phyloP scores from a whole-genome alignment of 2,329 filamentous ascomycete species.

The Xylariaceae sp. region DNA sequence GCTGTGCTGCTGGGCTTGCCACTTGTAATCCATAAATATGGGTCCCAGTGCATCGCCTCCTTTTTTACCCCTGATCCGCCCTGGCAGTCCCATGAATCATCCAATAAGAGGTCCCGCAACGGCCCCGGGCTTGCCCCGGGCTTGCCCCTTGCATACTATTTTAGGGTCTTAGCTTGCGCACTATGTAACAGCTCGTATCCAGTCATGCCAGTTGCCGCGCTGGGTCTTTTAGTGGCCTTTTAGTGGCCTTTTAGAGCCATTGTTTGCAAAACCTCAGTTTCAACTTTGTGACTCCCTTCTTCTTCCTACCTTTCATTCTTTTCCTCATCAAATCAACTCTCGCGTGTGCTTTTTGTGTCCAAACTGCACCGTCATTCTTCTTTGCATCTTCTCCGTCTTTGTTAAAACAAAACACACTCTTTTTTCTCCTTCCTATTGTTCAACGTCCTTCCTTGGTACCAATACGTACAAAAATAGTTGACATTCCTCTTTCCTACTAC shows the following conservation, averaged over 20 bases:
- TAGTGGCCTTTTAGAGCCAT: not conserved
- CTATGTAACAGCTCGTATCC: not conserved
- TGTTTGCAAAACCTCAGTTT: conserved; percentile 5
- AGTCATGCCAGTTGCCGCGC: not conserved
- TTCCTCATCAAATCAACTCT: conserved; percentile 1
- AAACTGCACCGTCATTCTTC: conserved; percentile 10
- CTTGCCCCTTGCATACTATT: not conserved
- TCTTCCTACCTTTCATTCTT: conserved; percentile 4
- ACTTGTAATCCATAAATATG: not conserved
- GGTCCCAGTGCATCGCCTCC: not conserved
- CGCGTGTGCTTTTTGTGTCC: conserved; percentile 1
- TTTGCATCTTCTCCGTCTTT: conserved; percentile 8
- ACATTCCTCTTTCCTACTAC: not conserved
- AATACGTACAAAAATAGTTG: not conserved
- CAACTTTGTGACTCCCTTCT: not conserved
- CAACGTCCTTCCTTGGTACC: conserved; percentile 7
- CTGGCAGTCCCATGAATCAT: not conserved
- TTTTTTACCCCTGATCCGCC: not conserved
- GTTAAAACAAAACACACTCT: conserved; percentile 11
- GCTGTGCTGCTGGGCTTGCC: not conserved
- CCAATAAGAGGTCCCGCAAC: not conserved
- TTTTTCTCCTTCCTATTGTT: conserved; percentile 3
- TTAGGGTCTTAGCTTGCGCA: not conserved
- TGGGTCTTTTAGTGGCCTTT: not conserved
- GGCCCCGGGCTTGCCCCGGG: too few relatives aligned